Conservation (phyloP, 306 rosid genomes). For the Glycine latifolia region DNA sequence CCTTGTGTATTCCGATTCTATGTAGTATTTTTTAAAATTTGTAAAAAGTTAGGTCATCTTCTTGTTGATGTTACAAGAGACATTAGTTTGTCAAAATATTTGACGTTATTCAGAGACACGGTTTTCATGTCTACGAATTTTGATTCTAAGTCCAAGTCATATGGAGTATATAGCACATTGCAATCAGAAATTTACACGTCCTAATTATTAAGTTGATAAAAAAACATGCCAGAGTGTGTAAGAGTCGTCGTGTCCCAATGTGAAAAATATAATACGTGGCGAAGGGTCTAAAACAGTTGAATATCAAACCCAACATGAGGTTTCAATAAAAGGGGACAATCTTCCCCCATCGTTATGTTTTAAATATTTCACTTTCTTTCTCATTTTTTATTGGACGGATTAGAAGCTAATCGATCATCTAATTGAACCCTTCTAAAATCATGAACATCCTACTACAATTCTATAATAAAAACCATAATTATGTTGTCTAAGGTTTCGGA, state of each 20-base stretch:
- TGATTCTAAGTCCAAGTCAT: neutral
- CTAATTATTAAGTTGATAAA: slow-evolving; percentile 3
- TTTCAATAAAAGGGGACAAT: slow-evolving; percentile 60
- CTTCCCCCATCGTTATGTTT: slow-evolving; percentile 23
- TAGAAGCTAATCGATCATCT: slow-evolving; percentile 6
- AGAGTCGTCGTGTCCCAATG: too few relatives aligned
- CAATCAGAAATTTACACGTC: neutral
- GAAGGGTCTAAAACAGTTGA: slow-evolving; percentile 42
- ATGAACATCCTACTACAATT: slow-evolving; percentile 3
- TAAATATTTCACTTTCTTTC: neutral
- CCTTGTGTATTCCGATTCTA: too few relatives aligned
- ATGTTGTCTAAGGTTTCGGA: slow-evolving; percentile 47
- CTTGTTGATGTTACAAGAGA: slow-evolving; percentile 1
- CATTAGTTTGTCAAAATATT: slow-evolving; percentile 26
- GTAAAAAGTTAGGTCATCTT: too few relatives aligned
- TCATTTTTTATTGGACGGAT: slow-evolving; percentile 2
- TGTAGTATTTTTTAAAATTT: too few relatives aligned
- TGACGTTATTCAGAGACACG: slow-evolving; percentile 5
- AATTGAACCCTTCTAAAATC: slow-evolving; percentile 10
- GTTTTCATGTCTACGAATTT: slow-evolving; percentile 4
- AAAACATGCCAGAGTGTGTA: neutral
- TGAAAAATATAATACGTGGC: slow-evolving; percentile 20
- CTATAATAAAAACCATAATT: slow-evolving; percentile 25
- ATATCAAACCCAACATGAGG: slow-evolving; percentile 64
- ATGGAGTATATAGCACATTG: neutral